Conservation (phyloP, 2,329 filamentous ascomycete genomes). For the Dactylellina drechsleri region DNA sequence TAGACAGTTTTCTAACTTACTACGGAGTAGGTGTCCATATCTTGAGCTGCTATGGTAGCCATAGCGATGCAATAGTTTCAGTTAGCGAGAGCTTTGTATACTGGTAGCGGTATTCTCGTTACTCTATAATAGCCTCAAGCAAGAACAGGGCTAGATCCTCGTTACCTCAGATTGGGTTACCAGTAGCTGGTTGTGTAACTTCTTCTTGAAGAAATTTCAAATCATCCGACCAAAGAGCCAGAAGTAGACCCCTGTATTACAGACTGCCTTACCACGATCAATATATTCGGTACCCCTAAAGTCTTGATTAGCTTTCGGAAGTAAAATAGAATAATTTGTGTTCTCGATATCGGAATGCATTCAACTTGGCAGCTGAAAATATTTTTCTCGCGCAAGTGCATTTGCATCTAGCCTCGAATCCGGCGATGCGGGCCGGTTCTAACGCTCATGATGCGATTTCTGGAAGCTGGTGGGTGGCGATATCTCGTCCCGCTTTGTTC, state of each 20-base stretch:
- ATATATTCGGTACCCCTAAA: too few species aligned
- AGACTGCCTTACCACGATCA: not conserved
- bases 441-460: too few species aligned
- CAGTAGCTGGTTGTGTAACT: conserved; percentile 21
- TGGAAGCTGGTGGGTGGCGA: too few species aligned
- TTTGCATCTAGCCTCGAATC: too few species aligned
- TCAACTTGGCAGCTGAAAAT: too few species aligned
- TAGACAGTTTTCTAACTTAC: conserved; percentile 9
- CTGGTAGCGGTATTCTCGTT: not conserved
- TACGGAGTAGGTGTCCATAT: too few species aligned
- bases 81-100: conserved; percentile 16
- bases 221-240: conserved; percentile 4
- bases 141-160: too few species aligned
- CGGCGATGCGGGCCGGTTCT: conserved; percentile 8
- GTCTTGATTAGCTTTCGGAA: too few species aligned
- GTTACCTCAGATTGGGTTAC: not conserved
- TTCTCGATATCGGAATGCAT: too few species aligned
- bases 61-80: conserved; percentile 24
- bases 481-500: too few species aligned
- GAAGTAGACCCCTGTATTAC: conserved; percentile 7
- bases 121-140: not conserved
- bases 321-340: too few species aligned
- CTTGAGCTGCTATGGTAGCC: not conserved
- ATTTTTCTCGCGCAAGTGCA: too few species aligned
- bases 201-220: conserved; percentile 21